Evolutionary conservation across 2,329 filamentous ascomycete genomes (phyloP), one percentile per base, ranked within the genome.

Genomic region (Nectriaceae sp.): DNA sequence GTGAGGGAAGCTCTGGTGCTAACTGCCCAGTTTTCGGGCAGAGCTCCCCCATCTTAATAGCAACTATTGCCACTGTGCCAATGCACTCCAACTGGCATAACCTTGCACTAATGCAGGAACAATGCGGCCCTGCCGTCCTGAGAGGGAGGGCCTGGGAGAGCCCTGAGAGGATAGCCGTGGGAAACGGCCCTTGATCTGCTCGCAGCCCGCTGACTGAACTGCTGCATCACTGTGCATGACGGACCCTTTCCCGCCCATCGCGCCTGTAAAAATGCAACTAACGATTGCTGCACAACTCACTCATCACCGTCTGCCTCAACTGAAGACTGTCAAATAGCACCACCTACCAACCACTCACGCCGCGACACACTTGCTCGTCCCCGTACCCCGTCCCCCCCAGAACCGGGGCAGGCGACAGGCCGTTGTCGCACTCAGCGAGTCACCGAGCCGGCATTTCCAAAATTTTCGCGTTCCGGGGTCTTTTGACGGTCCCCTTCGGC

Each of bases 91-190:
- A 51, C 55, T 60, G 55, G 43, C 49, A 58, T 47, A 42, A 39
- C 43, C 33, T 15, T 46, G 47, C 52, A 51, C 60, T 62, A 62
- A 61, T 62, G 60, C 60, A 62, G 60, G 60, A 62, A 62, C 60
- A 56, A 52, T 46, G 38, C 40, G 46, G 46, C 19, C 46, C 13
- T 26, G 33, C 40, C 24, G 16, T 8, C 11, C 26, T 45, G 49
- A 10, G n/a, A 36, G 10, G 16, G n/a, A 19, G 13, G 33, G 33
- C 33, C n/a, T 10, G n/a, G 16, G 6, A 19, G 33, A 5, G 33
- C 33, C 16, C n/a, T n/a, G n/a, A n/a, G n/a, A n/a, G n/a, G n/a
- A n/a, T n/a, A n/a, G n/a, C n/a, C n/a, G n/a, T n/a, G n/a, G n/a
- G n/a, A n/a, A n/a, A n/a, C n/a, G n/a, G n/a, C n/a, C n/a, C n/a